Conservation (phyloP, 306 rosid species). For the Dryas octopetala region DNA sequence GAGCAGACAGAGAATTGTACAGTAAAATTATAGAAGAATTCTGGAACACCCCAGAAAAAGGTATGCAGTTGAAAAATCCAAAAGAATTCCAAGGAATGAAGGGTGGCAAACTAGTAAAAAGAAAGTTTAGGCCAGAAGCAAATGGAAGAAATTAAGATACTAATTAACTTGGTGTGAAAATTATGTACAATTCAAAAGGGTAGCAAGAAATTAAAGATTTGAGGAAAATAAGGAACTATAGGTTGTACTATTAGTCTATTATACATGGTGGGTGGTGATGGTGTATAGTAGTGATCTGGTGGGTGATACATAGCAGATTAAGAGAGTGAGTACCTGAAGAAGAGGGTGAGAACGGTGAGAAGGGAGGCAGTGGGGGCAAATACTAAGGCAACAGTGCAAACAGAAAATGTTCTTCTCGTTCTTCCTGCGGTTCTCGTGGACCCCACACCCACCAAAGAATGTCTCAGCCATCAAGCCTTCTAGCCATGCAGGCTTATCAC, state of each 20-base stretch:
- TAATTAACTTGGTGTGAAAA: background rate
- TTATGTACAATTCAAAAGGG: slow-evolving; percentile 2
- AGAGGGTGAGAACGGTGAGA: slow-evolving; percentile 81
- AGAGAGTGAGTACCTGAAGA: slow-evolving; percentile 61
- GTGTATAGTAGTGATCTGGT: background rate
- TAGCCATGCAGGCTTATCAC: slow-evolving; percentile 86
- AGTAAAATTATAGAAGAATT: background rate
- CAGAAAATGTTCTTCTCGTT: slow-evolving; percentile 96
- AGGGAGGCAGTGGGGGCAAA: slow-evolving; percentile 95
- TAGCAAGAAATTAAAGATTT: background rate
- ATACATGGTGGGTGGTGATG: background rate
- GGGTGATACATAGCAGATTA: background rate
- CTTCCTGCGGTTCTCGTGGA: slow-evolving; percentile 78
- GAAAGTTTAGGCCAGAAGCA: background rate
- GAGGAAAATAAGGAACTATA: background rate
- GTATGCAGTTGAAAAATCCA: background rate
- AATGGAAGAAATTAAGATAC: background rate
- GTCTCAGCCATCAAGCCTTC: slow-evolving; percentile 72
- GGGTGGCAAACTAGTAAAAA: too few relatives aligned
- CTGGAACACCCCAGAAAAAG: too few relatives aligned
- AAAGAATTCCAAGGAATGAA: background rate
- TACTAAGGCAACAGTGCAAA: slow-evolving; percentile 79
- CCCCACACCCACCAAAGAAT: slow-evolving; percentile 92
- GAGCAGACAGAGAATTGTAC: background rate
- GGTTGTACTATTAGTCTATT: too few relatives aligned